Base-by-base conservation (phyloP, 306 rosid genomes). In the Cucurbita argyrosperma region DNA sequence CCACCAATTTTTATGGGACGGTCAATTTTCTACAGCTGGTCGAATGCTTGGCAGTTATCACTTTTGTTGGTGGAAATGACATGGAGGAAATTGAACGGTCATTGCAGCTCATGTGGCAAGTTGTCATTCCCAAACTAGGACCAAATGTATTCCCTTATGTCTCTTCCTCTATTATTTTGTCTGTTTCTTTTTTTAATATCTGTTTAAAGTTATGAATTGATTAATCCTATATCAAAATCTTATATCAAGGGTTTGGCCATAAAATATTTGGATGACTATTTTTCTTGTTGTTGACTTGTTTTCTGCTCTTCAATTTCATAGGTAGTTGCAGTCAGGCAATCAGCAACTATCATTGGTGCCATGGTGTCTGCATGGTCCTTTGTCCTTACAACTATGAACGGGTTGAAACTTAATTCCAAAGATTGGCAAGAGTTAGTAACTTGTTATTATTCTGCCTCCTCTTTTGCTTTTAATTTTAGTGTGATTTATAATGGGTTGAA, bases 71-170 rank as follows among this genome's bases (percentile, higher is more conserved):
- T 56, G 97, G 95, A 42, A 85, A 45, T 70, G 95, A 88, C 79
- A 81, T 84, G 72, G 97, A 94, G 80, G 92, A 89, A 82, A 91
- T 94, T 61, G 95, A 94, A 69, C 79, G 67, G 40, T 94, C 97
- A 43, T 88, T 88, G 96, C 96, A 90, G 75, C 79, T 83, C 55
- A 88, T 91, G 97, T 91, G 99, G 99, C 97, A 90, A 81, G 87
- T 90, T 53, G 89, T 91, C 82, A 90, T 88, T 80, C 97, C 97
- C 52, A 94, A 91, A 70, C 79, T 83, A 76, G 87, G 85, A 58
- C 80, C 95, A 71, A 91, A 94, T 77, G 99, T 94, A 79, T 45
- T 85, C 58, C 37, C 23, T 11, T 65, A 38, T 72, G 52, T 74
- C 38, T 42, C 51, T 79, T 72, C 42, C 14, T 50, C 35, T 42